Evolutionary conservation across 2,329 filamentous ascomycete genomes (phyloP).

Genomic region (Colletotrichum endophyticum): DNA sequence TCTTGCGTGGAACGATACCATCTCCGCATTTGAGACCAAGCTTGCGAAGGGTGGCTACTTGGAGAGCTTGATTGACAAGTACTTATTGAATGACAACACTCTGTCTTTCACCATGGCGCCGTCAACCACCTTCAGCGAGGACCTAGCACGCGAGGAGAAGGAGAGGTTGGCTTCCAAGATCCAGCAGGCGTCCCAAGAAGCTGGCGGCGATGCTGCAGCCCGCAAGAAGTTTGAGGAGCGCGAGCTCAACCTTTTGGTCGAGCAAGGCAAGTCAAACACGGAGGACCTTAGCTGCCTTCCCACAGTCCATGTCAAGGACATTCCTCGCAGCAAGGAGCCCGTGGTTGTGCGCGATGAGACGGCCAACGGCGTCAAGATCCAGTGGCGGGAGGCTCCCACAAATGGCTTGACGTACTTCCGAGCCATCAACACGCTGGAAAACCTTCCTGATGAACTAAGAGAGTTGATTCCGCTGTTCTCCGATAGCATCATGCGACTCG

Average conservation of each 20-base stretch:
- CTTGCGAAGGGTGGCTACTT: slow-evolving; percentile 81
- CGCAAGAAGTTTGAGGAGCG: slow-evolving; percentile 74
- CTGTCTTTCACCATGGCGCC: slow-evolving; percentile 95
- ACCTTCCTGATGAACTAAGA: slow-evolving; percentile 83
- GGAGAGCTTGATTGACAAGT: slow-evolving; percentile 85
- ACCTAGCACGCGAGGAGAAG: slow-evolving; percentile 79
- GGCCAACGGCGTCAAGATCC: slow-evolving; percentile 70
- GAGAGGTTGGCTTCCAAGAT: slow-evolving; percentile 78
- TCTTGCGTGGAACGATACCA: slow-evolving; percentile 88
- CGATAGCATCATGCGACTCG: slow-evolving; percentile 90
- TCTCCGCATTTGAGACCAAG: slow-evolving; percentile 79
- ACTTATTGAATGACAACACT: slow-evolving; percentile 84
- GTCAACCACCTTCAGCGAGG: slow-evolving; percentile 74
- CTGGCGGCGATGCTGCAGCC: slow-evolving; percentile 74
- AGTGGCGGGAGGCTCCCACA: slow-evolving; percentile 92
- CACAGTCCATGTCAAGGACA: slow-evolving; percentile 87
- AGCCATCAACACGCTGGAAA: slow-evolving; percentile 79
- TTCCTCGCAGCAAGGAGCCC: slow-evolving; percentile 76
- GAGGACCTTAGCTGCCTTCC: slow-evolving; percentile 89
- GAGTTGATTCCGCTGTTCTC: slow-evolving; percentile 88
- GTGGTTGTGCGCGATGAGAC: slow-evolving; percentile 66
- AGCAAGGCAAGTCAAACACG: slow-evolving; percentile 83
- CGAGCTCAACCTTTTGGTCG: slow-evolving; percentile 79
- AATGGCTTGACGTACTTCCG: slow-evolving; percentile 97
- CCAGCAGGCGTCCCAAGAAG: slow-evolving; percentile 67